phyloP scores from a whole-genome alignment of 768 basidiomycete species.

The Suillus sp. region DNA sequence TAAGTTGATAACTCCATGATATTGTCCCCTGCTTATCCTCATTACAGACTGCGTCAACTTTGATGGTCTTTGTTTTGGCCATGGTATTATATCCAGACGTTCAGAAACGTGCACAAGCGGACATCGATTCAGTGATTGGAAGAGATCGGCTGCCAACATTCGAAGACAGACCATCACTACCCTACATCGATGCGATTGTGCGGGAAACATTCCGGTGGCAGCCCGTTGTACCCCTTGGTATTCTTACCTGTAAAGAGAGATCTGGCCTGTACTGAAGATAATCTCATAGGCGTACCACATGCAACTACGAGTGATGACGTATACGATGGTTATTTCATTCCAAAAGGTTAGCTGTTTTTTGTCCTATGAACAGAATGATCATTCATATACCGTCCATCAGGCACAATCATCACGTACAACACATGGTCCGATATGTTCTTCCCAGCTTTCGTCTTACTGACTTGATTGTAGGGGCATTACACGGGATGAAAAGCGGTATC shows the following conservation, averaged over 20 bases:
- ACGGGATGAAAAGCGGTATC: slow-evolving; percentile 18
- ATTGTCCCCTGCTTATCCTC: not conserved
- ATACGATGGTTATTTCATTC: slow-evolving; percentile 23
- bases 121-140: slow-evolving; percentile 27
- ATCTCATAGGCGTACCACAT: slow-evolving; percentile 17
- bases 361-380: no score
- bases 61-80: slow-evolving; percentile 20
- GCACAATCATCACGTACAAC: slow-evolving; percentile 15
- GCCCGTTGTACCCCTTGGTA: slow-evolving; percentile 20
- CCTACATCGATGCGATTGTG: slow-evolving; percentile 20
- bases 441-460: not conserved
- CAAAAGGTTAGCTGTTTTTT: slow-evolving; percentile 14
- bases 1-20: not conserved
- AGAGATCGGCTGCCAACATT: slow-evolving; percentile 17
- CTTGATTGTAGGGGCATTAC: slow-evolving; percentile 15
- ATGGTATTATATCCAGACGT: slow-evolving; percentile 23
- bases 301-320: slow-evolving; percentile 15
- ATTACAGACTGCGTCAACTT: slow-evolving; percentile 14
- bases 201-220: slow-evolving; percentile 22
- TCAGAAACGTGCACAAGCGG: slow-evolving; percentile 20
- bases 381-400: not conserved
- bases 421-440: slow-evolving; percentile 11
- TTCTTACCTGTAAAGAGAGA: not conserved
- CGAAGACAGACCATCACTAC: slow-evolving; percentile 17
- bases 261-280: not conserved